phyloP scores from a whole-genome alignment of 768 basidiomycete species.

The Pulveroboletus sp. region DNA sequence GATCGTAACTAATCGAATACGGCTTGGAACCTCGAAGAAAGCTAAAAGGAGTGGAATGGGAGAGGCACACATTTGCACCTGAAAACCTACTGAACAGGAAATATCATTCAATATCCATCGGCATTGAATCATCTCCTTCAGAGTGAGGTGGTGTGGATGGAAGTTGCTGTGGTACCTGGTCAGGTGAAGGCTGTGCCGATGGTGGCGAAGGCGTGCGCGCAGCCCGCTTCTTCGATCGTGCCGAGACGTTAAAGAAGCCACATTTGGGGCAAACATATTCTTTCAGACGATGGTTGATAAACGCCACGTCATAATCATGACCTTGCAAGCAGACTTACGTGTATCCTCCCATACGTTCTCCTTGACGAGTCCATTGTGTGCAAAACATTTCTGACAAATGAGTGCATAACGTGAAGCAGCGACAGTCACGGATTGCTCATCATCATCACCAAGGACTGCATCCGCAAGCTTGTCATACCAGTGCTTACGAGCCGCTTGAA shows the following conservation, averaged over 20 bases:
- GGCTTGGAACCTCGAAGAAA: not conserved
- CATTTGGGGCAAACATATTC: slow-evolving; percentile 89
- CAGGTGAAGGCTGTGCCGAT: slow-evolving; percentile 9
- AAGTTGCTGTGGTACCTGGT: slow-evolving; percentile 4
- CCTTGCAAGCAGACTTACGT: slow-evolving; percentile 57
- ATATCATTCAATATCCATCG: slow-evolving; percentile 14
- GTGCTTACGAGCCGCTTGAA: slow-evolving; percentile 58
- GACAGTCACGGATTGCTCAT: slow-evolving; percentile 37
- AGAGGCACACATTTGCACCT: not conserved
- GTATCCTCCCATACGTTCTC: slow-evolving; percentile 79
- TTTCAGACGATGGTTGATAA: slow-evolving; percentile 28
- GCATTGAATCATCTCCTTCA: slow-evolving; percentile 10
- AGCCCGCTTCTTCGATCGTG: slow-evolving; percentile 30
- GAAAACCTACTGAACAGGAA: not conserved
- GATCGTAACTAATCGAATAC: slow-evolving; percentile 3
- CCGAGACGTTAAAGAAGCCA: slow-evolving; percentile 70
- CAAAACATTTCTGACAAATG: slow-evolving; percentile 84
- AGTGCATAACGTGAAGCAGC: slow-evolving; percentile 67
- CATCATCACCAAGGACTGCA: slow-evolving; percentile 80
- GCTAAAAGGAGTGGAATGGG: slow-evolving; percentile 8
- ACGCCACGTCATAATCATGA: not conserved
- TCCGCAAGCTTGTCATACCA: slow-evolving; percentile 91
- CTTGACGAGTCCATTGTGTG: slow-evolving; percentile 86
- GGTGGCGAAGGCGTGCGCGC: slow-evolving; percentile 30
- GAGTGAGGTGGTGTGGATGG: not conserved